These are phyloP conservation scores for Apiotrichum akiyoshidainum DNA, from an alignment of 1,284 basidiomycete species.

Conservation along the genomic window DNA sequence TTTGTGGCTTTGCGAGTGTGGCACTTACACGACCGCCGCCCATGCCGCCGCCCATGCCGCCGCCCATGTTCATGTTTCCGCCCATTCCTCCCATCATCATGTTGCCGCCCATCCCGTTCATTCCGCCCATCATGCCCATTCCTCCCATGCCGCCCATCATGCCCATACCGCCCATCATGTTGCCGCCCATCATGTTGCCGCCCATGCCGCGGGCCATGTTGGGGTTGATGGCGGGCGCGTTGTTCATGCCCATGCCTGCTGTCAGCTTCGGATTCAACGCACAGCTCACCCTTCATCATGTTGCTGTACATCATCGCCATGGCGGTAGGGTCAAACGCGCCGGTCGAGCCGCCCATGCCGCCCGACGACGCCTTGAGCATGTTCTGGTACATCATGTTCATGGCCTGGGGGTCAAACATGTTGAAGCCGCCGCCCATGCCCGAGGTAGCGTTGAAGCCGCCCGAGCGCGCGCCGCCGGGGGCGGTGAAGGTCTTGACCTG, in stretches of 20 bases:
- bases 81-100: constrained; percentile 54
- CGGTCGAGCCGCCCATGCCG: constrained; percentile 26
- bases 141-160: constrained; percentile 53
- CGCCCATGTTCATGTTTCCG: constrained; percentile 52
- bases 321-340: constrained; percentile 54
- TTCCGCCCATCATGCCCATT: constrained; percentile 50
- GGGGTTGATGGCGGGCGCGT: constrained; percentile 49
- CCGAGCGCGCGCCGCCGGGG: constrained; percentile 25
- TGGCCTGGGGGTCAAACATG: constrained; percentile 55
- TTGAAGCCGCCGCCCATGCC: constrained; percentile 19
- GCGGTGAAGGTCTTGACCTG: constrained; percentile 44
- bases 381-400: constrained; percentile 57
- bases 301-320: constrained; percentile 58
- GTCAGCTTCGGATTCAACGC: neutral
- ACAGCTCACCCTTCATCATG: constrained; percentile 50
- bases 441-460: constrained; percentile 20
- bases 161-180: constrained; percentile 52
- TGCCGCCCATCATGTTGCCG: constrained; percentile 37
- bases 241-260: constrained; percentile 37
- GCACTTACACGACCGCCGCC: constrained; percentile 28
- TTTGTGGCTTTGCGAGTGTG: neutral
- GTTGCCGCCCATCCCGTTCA: constrained; percentile 56
- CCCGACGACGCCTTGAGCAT: constrained; percentile 50
- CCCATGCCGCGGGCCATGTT: constrained; percentile 37
- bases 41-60: constrained; percentile 41